Conservation (phyloP, 2,329 filamentous ascomycete genomes). For the Monosporascus sp. region DNA sequence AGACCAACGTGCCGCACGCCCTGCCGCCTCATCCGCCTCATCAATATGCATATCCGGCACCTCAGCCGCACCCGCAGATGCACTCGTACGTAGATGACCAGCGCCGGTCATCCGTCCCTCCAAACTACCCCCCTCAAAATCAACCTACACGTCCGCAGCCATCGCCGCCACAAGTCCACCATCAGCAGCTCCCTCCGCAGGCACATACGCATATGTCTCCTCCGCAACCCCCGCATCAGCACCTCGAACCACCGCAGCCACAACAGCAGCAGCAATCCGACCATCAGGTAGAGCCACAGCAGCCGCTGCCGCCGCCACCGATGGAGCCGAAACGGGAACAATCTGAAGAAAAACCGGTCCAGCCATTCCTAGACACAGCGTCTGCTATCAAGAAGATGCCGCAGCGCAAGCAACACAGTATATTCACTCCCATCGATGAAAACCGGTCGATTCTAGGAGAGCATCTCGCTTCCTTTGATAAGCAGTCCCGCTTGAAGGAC, state of each 20-base stretch:
- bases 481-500: conserved; percentile 41
- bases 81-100: conserved; percentile 73
- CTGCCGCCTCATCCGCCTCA: conserved; percentile 26
- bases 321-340: conserved; percentile 45
- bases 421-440: conserved; percentile 96
- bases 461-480: conserved; percentile 65
- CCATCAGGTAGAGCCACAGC: conserved; percentile 13
- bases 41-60: conserved; percentile 32
- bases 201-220: conserved; percentile 46
- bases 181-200: conserved; percentile 44
- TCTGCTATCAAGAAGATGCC: conserved; percentile 57
- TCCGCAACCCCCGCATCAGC: conserved; percentile 44
- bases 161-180: conserved; percentile 53
- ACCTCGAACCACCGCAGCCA: conserved; percentile 33
- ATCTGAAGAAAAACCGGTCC: conserved; percentile 38
- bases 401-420: conserved; percentile 80
- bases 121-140: conserved; percentile 55
- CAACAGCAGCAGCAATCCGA: conserved; percentile 47
- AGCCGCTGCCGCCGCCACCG: conserved; percentile 45
- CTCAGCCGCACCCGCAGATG: conserved; percentile 43
- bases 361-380: conserved; percentile 45
- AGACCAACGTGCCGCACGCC: conserved; percentile 36
- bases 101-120: conserved; percentile 67
- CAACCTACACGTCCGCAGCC: conserved; percentile 49
- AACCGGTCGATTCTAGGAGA: conserved; percentile 82